phyloP scores from a whole-genome alignment of 2,329 filamentous ascomycete species.

The Colletotrichum graminicola region DNA sequence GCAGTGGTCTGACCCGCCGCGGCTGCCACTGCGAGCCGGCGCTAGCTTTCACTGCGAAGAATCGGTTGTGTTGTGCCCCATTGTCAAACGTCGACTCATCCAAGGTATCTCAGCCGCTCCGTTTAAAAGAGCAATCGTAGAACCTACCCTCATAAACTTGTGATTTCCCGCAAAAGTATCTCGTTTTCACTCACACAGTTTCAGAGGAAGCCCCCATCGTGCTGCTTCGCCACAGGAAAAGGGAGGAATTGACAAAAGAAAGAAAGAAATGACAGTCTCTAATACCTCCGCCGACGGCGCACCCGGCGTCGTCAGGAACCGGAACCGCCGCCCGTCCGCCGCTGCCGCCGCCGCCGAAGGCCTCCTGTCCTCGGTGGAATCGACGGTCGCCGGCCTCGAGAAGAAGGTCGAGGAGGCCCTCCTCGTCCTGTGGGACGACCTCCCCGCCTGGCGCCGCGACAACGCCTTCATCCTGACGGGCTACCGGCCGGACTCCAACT shows the following conservation, averaged over 20 bases:
- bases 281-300: background rate
- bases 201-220: too few species aligned
- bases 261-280: slow-evolving; percentile 1
- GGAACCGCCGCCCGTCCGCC: background rate
- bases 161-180: background rate
- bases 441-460: slow-evolving; percentile 70
- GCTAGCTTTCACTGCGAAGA: background rate
- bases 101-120: background rate
- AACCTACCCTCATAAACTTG: too few species aligned
- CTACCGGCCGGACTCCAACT: slow-evolving; percentile 65
- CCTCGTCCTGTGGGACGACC: slow-evolving; percentile 68
- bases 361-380: slow-evolving; percentile 47
- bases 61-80: background rate
- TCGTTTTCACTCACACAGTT: background rate
- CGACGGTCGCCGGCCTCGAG: slow-evolving; percentile 49
- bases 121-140: background rate
- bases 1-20: slow-evolving; percentile 6
- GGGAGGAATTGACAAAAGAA: too few species aligned
- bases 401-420: slow-evolving; percentile 55
- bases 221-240: background rate
- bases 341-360: background rate
- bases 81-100: background rate
- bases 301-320: slow-evolving; percentile 27
- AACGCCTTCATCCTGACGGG: slow-evolving; percentile 67
- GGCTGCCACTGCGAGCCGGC: slow-evolving; percentile 1